Base-by-base conservation (phyloP, 1,139 yeast species). In the Petasospora fabianii region DNA sequence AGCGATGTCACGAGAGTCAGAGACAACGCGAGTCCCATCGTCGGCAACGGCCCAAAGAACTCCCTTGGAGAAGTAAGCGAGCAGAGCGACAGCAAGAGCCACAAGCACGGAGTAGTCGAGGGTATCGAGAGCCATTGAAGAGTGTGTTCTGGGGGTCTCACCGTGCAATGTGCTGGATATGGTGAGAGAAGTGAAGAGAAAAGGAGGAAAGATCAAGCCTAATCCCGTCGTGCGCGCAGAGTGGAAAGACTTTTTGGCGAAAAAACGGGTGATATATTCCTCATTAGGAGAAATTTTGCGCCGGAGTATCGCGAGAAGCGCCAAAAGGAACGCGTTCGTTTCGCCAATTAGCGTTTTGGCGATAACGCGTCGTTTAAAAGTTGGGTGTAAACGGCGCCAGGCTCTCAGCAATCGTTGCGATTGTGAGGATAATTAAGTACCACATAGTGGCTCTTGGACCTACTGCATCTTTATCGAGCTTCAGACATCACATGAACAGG, bases 61-160 rank as follows among this genome's bases (percentile, higher is more conserved):
- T 24, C 81, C 87, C 56, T 80, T 84, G 38, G 82, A 76, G 60
- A 80, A 75, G 61, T 82, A 87, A 9, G 79, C 77, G 15, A 72
- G 61, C 3, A 84, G 69, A 10, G 84, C 92, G 13, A 78, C 54
- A 6, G 81, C 76, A 40, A 87, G 69, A 3, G 78, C 80, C 16
- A 75, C 69, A 48, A 87, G 68, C 24, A 87, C 94, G 24, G 80
- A 62, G 51, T 80, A 64, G 61, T 88, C 96, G 48, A 85, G 68
- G 9, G 79, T 69, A 60, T 85, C 95, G 46, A 83, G 50, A 17
- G 60, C 59, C 55, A 60, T 54, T 12, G 5, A 24, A 6, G 19
- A 17, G 27, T 21, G 22, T 7, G 20, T 4, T 12, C 15, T 14
- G 12, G 21, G 9, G 13, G 18, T 4, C 19, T 5, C n/a, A n/a